Conservation (phyloP, 1,139 yeast species). For the Waltiozyma solani region DNA sequence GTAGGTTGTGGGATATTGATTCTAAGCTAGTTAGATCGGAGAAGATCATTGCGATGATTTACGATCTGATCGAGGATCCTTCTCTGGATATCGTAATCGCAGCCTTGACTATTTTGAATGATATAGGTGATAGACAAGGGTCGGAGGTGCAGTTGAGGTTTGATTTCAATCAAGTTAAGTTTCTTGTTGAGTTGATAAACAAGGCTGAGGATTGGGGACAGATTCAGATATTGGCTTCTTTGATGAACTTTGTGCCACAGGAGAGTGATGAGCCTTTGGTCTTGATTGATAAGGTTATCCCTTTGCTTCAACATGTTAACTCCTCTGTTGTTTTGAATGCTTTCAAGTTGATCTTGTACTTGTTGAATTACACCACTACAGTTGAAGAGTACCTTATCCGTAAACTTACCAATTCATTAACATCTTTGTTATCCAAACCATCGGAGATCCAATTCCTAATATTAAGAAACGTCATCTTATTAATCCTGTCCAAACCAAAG, state of each 20-base stretch:
- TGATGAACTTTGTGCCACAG: constrained; percentile 65
- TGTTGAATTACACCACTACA: constrained; percentile 54
- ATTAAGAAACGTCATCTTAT: constrained; percentile 67
- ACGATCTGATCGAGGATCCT: constrained; percentile 43
- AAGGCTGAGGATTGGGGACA: constrained; percentile 79
- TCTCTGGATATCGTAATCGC: constrained; percentile 61
- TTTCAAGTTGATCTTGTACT: constrained; percentile 60
- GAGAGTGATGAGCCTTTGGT: constrained; percentile 52
- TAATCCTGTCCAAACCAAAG: constrained; percentile 58
- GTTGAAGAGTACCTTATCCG: constrained; percentile 33
- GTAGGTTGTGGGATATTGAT: constrained; percentile 55
- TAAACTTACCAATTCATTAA: constrained; percentile 62
- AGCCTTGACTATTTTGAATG: constrained; percentile 60
- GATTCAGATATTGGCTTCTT: constrained; percentile 54
- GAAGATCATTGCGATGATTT: constrained; percentile 43
- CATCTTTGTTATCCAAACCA: constrained; percentile 65
- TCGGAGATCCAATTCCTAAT: constrained; percentile 78
- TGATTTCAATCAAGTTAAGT: constrained; percentile 44
- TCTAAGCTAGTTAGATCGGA: constrained; percentile 34
- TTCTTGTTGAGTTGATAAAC: constrained; percentile 34
- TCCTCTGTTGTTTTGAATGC: constrained; percentile 76
- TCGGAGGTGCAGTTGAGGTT: constrained; percentile 39
- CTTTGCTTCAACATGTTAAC: constrained; percentile 74
- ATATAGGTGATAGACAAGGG: constrained; percentile 43
- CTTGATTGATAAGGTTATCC: constrained; percentile 58